Evolutionary conservation across 1,284 basidiomycete genomes (phyloP).

Genomic region (Caloboletus firmus): DNA sequence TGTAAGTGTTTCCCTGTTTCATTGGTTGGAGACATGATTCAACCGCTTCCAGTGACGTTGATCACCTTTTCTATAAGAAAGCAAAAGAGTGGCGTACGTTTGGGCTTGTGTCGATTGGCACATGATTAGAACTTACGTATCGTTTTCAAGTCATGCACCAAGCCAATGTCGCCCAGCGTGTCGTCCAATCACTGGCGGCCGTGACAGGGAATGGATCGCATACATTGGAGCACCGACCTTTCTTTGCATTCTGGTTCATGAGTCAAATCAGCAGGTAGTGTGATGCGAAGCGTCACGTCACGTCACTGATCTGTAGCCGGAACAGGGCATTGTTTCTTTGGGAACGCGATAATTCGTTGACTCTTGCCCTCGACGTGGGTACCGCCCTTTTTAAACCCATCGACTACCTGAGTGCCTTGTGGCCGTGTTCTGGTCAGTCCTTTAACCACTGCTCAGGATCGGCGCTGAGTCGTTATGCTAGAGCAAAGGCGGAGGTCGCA

Average conservation of each 20-base stretch:
- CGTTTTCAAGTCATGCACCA: slow-evolving; percentile 58
- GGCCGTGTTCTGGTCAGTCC: slow-evolving; percentile 63
- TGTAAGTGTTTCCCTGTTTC: slow-evolving; percentile 43
- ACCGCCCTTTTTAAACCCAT: slow-evolving; percentile 60
- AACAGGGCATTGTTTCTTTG: slow-evolving; percentile 60
- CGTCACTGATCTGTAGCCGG: slow-evolving; percentile 9
- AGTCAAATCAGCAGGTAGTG: slow-evolving; percentile 63
- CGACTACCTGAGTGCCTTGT: slow-evolving; percentile 63
- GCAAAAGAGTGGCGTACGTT: slow-evolving; percentile 76
- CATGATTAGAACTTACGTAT: slow-evolving; percentile 7
- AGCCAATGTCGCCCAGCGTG: slow-evolving; percentile 55
- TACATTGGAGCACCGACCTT: slow-evolving; percentile 56
- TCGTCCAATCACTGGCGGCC: slow-evolving; percentile 58
- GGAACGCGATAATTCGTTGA: slow-evolving; percentile 59
- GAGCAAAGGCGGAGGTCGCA: slow-evolving; percentile 55
- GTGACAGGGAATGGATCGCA: slow-evolving; percentile 62
- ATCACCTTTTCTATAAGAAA: slow-evolving; percentile 59
- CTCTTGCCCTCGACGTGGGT: slow-evolving; percentile 64
- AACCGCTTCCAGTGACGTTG: slow-evolving; percentile 44
- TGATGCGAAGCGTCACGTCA: neutral
- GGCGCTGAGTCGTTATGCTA: slow-evolving; percentile 26
- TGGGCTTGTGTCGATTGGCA: slow-evolving; percentile 5
- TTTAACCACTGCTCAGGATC: neutral
- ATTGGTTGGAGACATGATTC: neutral
- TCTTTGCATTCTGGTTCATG: slow-evolving; percentile 79